A percentile compares a stretch with the other conserved stretches of the same genome.
Conservation (phyloP, 179 eudicot genomes). For the Drosera spatulata region DNA sequence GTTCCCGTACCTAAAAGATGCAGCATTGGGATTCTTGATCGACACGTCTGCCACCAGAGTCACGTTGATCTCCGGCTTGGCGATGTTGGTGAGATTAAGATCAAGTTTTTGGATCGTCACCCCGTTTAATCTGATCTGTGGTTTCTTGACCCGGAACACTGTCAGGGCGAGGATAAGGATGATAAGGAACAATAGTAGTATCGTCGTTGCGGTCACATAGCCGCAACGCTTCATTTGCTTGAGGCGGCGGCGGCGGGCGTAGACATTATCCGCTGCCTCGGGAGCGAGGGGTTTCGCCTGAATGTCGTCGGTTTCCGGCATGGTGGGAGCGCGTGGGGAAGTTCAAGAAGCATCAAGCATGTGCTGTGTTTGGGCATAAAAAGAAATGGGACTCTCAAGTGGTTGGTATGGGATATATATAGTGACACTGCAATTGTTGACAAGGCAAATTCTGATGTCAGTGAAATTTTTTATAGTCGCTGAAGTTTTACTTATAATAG, state of each 20-base stretch:
- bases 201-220: not conserved
- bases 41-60: not conserved
- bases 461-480: too few relatives aligned
- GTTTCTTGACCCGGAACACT: not conserved
- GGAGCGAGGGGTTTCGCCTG: too few relatives aligned
- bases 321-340: too few relatives aligned
- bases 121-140: not conserved
- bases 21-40: conserved; percentile 1
- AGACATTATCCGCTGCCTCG: too few relatives aligned
- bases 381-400: too few relatives aligned
- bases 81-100: not conserved
- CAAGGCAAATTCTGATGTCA: too few relatives aligned
- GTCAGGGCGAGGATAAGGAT: not conserved
- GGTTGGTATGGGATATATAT: too few relatives aligned
- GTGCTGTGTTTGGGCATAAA: too few relatives aligned
- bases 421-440: too few relatives aligned
- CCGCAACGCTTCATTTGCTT: not conserved
- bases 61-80: not conserved
- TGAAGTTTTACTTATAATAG: too few relatives aligned
- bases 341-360: too few relatives aligned
- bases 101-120: not conserved
- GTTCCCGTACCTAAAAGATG: not conserved
- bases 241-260: not conserved
- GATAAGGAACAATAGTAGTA: not conserved
- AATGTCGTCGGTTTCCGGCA: too few relatives aligned